Evolutionary conservation across 108 stramenopile species (phyloP), one percentile per base, ranked within the genome.

Genomic region (Pseudonitzschia delicatissima): DNA sequence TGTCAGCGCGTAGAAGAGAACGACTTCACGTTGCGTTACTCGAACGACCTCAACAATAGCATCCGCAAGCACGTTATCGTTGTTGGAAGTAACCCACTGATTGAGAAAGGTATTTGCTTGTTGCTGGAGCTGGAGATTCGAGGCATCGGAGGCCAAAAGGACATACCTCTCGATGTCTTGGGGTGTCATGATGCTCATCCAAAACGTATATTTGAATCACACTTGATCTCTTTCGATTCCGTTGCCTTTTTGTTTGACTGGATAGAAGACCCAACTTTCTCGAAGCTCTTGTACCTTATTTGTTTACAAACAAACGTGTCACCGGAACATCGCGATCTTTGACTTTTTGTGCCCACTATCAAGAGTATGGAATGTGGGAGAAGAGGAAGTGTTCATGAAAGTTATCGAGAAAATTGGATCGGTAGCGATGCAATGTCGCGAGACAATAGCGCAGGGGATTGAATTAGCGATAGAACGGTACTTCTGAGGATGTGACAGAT

Each of bases 1-100:
- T 8, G 84, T 79, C 42, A 85, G 55, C 2, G 77, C 80, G 49
- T 76, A 85, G 36, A 85, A 85, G 8, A 78, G 45, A 0, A 73
- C 76, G 5, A 67, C 62, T 53, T 77, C 69, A 5, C 64, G 45
- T 35, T 77, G 57, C 13, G 76, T 47, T 20, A 36, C 12, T 40
- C 49, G 35, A 0, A 77, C 27, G 27, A 71, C 31, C 9, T 49
- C 52, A 6, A 66, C 21, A n/a, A 77, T 42, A 13, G 60, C 35
- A 45, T 74, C 66, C 18, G 66, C 73, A 6, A 67, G 35, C 3
- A 55, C 61, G 20, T 18, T 28, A 34, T 62, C 59, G n/a, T 27
- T 47, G 18, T 63, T 59, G 9, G 68, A 57, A 9, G 64, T 36
- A 5, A 71, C 59, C 76, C 76, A 77, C 6, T 68, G 76, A 15